phyloP scores from a whole-genome alignment of 129 eudicot species.

The Centaurea solstitialis region DNA sequence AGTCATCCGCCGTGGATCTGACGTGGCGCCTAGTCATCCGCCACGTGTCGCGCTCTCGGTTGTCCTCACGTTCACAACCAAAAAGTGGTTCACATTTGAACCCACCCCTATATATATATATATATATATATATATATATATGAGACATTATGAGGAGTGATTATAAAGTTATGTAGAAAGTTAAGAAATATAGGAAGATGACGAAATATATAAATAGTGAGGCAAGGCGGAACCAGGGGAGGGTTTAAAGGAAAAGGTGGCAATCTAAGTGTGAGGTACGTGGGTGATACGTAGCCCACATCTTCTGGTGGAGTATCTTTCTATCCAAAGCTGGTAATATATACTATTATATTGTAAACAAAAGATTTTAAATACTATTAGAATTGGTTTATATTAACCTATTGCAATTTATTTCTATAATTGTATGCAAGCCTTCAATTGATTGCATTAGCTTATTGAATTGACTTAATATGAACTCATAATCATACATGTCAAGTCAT shows the following conservation, averaged over 20 bases:
- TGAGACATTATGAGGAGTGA: neutral
- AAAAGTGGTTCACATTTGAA: too few relatives aligned
- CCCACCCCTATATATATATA: too few relatives aligned
- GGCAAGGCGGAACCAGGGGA: neutral
- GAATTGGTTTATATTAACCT: too few relatives aligned
- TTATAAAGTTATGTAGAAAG: neutral
- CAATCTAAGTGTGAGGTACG: neutral
- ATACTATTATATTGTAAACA: too few relatives aligned
- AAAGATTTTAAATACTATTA: too few relatives aligned
- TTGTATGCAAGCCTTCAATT: too few relatives aligned
- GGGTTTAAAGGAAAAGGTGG: neutral
- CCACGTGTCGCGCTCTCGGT: too few relatives aligned
- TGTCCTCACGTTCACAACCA: too few relatives aligned
- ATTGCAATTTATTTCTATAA: too few relatives aligned
- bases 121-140: neutral
- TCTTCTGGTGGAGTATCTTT: constrained; percentile 7
- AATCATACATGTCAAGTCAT: neutral
- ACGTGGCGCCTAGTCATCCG: too few relatives aligned
- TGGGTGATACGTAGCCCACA: constrained; percentile 16
- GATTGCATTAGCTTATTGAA: too few relatives aligned
- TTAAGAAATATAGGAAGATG: neutral
- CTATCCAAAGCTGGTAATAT: neutral
- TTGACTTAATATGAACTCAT: neutral
- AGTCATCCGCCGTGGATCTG: too few relatives aligned
- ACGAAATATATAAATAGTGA: neutral